Conservation (phyloP, 768 basidiomycete genomes). For the Dioszegia hungarica region DNA sequence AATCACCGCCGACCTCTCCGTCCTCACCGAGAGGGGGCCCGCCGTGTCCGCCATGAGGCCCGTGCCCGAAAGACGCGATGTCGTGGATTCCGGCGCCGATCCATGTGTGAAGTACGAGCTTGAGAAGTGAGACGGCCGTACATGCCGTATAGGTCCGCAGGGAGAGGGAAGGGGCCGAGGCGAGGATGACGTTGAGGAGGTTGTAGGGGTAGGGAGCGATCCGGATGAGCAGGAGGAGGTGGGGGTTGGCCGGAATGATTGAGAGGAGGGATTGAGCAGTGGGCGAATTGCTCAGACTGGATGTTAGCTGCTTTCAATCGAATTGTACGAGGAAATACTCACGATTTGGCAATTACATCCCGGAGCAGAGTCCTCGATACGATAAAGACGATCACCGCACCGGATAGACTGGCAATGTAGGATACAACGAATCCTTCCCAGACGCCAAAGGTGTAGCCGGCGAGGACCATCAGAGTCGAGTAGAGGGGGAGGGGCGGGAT, state of each 20-base stretch:
- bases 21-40: background rate
- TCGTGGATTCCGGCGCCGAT: conserved; percentile 56
- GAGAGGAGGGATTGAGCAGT: conserved; percentile 74
- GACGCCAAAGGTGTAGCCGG: conserved; percentile 84
- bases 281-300: conserved; percentile 65
- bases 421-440: conserved; percentile 78
- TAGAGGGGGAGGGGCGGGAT: conserved; percentile 77
- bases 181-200: conserved; percentile 90
- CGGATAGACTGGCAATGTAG: conserved; percentile 76
- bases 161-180: conserved; percentile 75
- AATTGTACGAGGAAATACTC: conserved; percentile 4
- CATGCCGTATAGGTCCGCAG: conserved; percentile 57
- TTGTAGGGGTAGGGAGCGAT: conserved; percentile 61
- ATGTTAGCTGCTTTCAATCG: background rate
- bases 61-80: conserved; percentile 14
- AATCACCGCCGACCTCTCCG: background rate
- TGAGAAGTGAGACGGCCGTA: conserved; percentile 81
- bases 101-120: conserved; percentile 84
- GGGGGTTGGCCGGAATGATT: conserved; percentile 81
- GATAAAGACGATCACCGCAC: conserved; percentile 76
- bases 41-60: background rate
- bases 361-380: conserved; percentile 66
- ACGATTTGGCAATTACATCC: conserved; percentile 58
- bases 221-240: conserved; percentile 83
- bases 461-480: conserved; percentile 85